phyloP scores from a whole-genome alignment of 192 early-diverging fungal species.

The Obelidium mucronatum region DNA sequence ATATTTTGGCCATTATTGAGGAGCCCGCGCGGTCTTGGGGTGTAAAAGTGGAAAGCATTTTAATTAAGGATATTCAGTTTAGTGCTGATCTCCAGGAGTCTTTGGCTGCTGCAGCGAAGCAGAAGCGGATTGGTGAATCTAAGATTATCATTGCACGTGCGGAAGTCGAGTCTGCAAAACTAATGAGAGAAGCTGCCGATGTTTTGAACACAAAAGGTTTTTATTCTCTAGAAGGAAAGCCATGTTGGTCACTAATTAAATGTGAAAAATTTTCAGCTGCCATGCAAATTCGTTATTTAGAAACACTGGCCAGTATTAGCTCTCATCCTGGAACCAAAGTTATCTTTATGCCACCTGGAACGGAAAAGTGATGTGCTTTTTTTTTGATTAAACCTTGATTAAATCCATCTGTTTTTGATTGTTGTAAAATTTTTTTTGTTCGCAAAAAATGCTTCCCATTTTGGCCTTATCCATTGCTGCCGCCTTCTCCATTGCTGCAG shows the following conservation, averaged over 20 bases:
- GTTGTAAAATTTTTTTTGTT: neutral
- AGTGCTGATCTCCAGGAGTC: constrained; percentile 79
- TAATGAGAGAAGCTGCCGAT: constrained; percentile 92
- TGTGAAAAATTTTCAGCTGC: constrained; percentile 33
- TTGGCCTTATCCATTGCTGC: too few relatives aligned
- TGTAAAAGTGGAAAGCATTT: constrained; percentile 73
- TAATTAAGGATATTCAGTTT: constrained; percentile 88
- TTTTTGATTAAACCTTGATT: too few relatives aligned
- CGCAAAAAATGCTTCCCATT: neutral
- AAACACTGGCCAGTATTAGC: constrained; percentile 81
- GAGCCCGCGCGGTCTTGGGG: constrained; percentile 76
- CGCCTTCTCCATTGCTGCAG: too few relatives aligned
- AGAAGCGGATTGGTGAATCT: constrained; percentile 83
- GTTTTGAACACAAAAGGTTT: constrained; percentile 83
- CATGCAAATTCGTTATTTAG: constrained; percentile 88
- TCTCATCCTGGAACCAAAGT: constrained; percentile 72
- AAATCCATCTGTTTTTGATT: too few relatives aligned
- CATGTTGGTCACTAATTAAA: neutral
- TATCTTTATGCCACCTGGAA: constrained; percentile 43
- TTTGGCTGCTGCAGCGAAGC: constrained; percentile 85
- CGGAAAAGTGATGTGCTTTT: neutral
- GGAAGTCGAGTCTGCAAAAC: constrained; percentile 80
- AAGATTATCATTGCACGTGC: constrained; percentile 85
- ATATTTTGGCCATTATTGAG: constrained; percentile 84
- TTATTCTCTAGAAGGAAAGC: constrained; percentile 43